Evolutionary conservation across 1,139 yeast species (phyloP), one percentile per base, ranked within the genome.

Genomic region (Yarrowia galli): DNA sequence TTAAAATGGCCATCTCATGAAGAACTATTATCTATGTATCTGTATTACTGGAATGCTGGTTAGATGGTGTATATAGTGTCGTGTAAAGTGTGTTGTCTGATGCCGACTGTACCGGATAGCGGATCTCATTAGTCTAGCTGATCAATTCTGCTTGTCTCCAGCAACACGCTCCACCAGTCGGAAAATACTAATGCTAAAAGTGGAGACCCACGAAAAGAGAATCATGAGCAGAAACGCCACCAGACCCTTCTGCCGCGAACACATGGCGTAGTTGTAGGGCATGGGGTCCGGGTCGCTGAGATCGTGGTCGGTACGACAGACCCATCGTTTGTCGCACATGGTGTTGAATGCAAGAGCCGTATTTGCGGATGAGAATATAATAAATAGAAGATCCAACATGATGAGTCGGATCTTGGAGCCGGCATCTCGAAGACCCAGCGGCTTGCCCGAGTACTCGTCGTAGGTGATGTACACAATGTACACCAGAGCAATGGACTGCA

Each of bases 301-400:
- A 35, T 61, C 56, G 38, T 46, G 23, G 56, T 61, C 66, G 23
- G 54, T 61, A 7, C 66, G 73, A 77, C 98, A 93, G 9, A 91
- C 93, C 97, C 98, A 93, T 72, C 87, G 84, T 64, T 83, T 83
- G 76, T 92, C 97, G 76, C 82, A 90, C 67, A 93, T 81, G 1
- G 97, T 89, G 75, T 92, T 89, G 79, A 92, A 92, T 1, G 97
- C 87, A 65, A 95, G 82, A 9, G 98, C 87, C 69, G 93, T 79
- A 76, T 92, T 93, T 1, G 98, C 97, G 65, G 96, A 87, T n/a
- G 93, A 87, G 75, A 93, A 91, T n/a, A 95, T 92, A 71, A 95
- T 91, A 77, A 95, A 92, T 45, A 93, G 79, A 65, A 93, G 81
- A 75, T 95, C 99, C 71, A 92, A 81, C 83, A 92, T 82, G 68